Base-by-base conservation (phyloP, 306 rosid species). In the Cajanus cajan region DNA sequence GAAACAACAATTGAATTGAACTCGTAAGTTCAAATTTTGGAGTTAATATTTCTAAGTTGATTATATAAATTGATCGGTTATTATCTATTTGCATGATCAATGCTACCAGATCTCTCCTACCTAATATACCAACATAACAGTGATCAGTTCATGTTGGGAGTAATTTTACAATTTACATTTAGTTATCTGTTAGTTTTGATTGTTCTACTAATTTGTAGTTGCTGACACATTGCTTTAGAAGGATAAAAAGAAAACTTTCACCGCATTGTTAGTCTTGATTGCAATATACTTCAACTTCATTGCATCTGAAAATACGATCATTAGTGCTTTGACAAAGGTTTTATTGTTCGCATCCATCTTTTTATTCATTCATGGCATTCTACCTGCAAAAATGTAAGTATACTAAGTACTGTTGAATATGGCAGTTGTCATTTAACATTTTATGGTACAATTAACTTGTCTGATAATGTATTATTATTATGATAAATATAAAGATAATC, bases 211-310 rank as follows among this genome's bases (percentile, higher is more conserved):
- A 33, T 80, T 84, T 85, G 84, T 96, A 95, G 99, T 91, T 90
- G 97, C 99, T 73, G 98, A 95, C 71, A 84, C 90, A 7, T 85
- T 95, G 82, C 99, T 95, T 75, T 95, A 98, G 99, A 95, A 86
- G 96, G 94, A 95, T 80, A 91, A 76, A 82, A 95, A 85, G 78
- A 85, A 78, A 82, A 91, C 99, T n/a, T 67, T 88, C 73, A 80
- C 78, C 39, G 68, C 87, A 18, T 83, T 93, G 81, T 58, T 93
- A 71, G 80, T 91, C 83, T 77, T 91, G 89, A 48, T 84, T 81
- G 91, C 93, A 21, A 85, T 91, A 83, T 93, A 95, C 90, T 88
- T 78, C 88, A 88, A 81, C 92, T 91, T 95, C 88, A 76, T 93
- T 84, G 90, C 90, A 70, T 73, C 99, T 24, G 89, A 80, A 82